A percentile compares a stretch with the other conserved stretches of the same genome.
Conservation (phyloP, 805 yeast species). For the Scheffersomyces stipitis region DNA sequence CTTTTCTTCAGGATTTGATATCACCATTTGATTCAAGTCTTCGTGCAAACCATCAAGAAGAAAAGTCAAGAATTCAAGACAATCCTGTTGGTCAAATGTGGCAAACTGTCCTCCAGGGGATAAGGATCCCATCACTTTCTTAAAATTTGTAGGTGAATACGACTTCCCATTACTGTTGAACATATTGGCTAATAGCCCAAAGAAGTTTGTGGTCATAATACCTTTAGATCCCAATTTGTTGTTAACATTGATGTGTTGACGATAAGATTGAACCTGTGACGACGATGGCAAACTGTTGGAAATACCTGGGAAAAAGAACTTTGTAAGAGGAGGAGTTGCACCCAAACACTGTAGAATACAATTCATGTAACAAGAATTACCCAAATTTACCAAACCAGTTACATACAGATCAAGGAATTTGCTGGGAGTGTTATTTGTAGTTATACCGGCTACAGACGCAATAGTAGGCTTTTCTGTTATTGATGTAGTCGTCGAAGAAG, state of each 20-base stretch:
- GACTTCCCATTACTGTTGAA: constrained; percentile 45
- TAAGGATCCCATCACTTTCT: constrained; percentile 63
- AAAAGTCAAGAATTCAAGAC: constrained; percentile 78
- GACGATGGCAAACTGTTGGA: constrained; percentile 15
- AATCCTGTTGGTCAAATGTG: constrained; percentile 77
- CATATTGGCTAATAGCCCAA: constrained; percentile 56
- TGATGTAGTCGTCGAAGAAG: background rate
- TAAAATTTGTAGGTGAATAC: constrained; percentile 64
- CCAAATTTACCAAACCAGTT: constrained; percentile 77
- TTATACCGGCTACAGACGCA: background rate
- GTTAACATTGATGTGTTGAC: constrained; percentile 65
- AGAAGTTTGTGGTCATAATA: constrained; percentile 66
- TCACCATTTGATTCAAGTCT: constrained; percentile 69
- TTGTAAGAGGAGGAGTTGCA: constrained; percentile 66
- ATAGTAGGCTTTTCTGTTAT: background rate
- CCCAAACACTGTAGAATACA: constrained; percentile 83
- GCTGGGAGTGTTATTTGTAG: constrained; percentile 1
- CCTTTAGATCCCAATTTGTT: constrained; percentile 84
- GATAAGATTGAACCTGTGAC: constrained; percentile 47
- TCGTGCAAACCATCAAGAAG: constrained; percentile 78
- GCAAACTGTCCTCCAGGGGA: constrained; percentile 60
- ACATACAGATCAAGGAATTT: constrained; percentile 33
- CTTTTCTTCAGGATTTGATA: constrained; percentile 29
- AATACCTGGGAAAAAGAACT: constrained; percentile 48
- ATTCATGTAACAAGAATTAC: constrained; percentile 93